A percentile compares a stretch with the other conserved stretches of the same genome.
Evolutionary conservation across 148 eudicot species (phyloP).

Genomic region (Pouteria glomerata): DNA sequence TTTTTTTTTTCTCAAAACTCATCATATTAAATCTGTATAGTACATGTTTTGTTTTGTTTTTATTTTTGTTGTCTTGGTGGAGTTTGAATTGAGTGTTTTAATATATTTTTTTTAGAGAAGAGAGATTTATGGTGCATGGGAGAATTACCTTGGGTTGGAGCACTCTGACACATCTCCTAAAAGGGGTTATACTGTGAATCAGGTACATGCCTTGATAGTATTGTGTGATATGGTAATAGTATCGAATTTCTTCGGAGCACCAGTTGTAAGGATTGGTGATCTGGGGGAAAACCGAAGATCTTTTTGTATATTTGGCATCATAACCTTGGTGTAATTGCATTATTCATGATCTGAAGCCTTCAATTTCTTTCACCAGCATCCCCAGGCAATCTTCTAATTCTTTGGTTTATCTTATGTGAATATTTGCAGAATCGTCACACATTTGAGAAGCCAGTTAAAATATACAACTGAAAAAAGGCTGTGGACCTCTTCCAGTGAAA

Average conservation of each 20-base stretch:
- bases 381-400: neutral
- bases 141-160: constrained; percentile 93
- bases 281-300: neutral
- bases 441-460: constrained; percentile 77
- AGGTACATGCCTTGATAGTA: constrained; percentile 32
- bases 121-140: constrained; percentile 87
- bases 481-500: neutral
- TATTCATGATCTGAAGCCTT: neutral
- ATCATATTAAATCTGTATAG: too few species aligned
- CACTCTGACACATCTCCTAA: constrained; percentile 70
- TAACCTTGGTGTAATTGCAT: neutral
- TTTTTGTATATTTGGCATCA: neutral
- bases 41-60: too few species aligned
- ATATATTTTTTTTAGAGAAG: constrained; percentile 40
- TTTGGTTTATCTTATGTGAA: neutral
- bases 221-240: too few species aligned
- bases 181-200: constrained; percentile 63
- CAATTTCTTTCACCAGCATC: neutral
- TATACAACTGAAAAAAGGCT: constrained; percentile 46
- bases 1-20: too few species aligned
- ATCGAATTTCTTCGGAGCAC: neutral
- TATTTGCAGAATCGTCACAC: constrained; percentile 71
- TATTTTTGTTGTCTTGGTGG: too few species aligned
- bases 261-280: neutral
- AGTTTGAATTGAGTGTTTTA: too few species aligned